Conservation (phyloP, 352 stramenopile genomes). For the Phytophthora cactorum region DNA sequence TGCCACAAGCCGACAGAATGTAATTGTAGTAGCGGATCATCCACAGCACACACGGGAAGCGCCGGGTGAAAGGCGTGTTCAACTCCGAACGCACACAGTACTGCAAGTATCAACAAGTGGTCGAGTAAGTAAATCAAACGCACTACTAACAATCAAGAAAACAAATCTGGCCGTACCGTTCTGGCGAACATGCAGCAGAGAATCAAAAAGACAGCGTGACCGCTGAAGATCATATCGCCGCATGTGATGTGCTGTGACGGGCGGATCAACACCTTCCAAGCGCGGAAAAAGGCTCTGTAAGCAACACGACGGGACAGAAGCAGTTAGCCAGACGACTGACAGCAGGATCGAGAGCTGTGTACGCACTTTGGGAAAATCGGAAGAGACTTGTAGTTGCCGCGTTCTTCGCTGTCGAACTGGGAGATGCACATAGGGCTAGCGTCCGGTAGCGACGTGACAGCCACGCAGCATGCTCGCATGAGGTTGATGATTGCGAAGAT, state of each 20-base stretch:
- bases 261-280: slow-evolving; percentile 83
- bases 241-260: slow-evolving; percentile 90
- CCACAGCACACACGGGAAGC: slow-evolving; percentile 74
- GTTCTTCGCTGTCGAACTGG: slow-evolving; percentile 69
- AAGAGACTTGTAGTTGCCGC: slow-evolving; percentile 79
- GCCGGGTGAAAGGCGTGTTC: slow-evolving; percentile 87
- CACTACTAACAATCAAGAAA: not conserved
- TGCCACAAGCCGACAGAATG: slow-evolving; percentile 57
- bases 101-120: slow-evolving; percentile 37
- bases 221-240: slow-evolving; percentile 91
- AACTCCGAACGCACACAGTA: slow-evolving; percentile 83
- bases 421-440: slow-evolving; percentile 89
- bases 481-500: slow-evolving; percentile 89
- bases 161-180: slow-evolving; percentile 49
- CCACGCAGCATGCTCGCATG: slow-evolving; percentile 86
- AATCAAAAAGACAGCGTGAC: slow-evolving; percentile 86
- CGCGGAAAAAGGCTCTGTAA: slow-evolving; percentile 74
- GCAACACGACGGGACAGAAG: not conserved
- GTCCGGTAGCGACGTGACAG: slow-evolving; percentile 86
- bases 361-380: slow-evolving; percentile 90
- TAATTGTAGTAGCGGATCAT: slow-evolving; percentile 87
- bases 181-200: slow-evolving; percentile 83
- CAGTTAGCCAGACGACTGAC: not conserved
- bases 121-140: slow-evolving; percentile 7
- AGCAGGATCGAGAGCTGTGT: not conserved